Percentiles rank a stretch among this genome's conserved stretches.
Conservation (phyloP, 208 protist species). For the Crithidia thermophila region DNA sequence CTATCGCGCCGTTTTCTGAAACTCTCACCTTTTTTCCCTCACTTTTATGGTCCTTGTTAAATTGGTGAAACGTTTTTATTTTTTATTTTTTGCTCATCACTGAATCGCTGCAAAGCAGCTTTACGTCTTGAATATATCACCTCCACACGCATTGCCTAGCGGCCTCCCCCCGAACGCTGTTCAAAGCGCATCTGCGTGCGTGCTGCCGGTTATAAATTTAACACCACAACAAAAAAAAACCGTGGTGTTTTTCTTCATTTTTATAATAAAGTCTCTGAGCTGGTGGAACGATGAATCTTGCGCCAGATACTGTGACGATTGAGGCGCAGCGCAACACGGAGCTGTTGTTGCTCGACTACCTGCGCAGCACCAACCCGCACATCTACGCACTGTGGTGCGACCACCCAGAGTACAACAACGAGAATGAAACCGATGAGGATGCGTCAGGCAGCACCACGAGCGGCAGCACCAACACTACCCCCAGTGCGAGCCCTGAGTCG, state of each 20-base stretch:
- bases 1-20: too few species aligned
- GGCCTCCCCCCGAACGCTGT: too few species aligned
- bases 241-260: constrained; percentile 1
- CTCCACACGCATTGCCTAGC: too few species aligned
- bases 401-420: constrained; percentile 29
- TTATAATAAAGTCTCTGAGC: not conserved
- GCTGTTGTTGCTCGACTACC: constrained; percentile 51
- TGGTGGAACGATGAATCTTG: constrained; percentile 18
- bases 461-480: not conserved
- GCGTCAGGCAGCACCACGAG: not conserved
- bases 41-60: too few species aligned
- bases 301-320: constrained; percentile 40
- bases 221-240: not conserved
- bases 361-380: constrained; percentile 46
- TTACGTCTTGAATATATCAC: too few species aligned
- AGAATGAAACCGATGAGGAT: constrained; percentile 3
- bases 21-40: too few species aligned
- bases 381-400: constrained; percentile 47
- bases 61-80: not conserved
- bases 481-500: too few species aligned
- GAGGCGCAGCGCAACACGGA: constrained; percentile 64
- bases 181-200: not conserved
- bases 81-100: not conserved
- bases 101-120: too few species aligned
- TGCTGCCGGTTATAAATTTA: too few species aligned